Base-by-base conservation (phyloP, 1,139 yeast genomes). In the Groenewaldozyma sp. region DNA sequence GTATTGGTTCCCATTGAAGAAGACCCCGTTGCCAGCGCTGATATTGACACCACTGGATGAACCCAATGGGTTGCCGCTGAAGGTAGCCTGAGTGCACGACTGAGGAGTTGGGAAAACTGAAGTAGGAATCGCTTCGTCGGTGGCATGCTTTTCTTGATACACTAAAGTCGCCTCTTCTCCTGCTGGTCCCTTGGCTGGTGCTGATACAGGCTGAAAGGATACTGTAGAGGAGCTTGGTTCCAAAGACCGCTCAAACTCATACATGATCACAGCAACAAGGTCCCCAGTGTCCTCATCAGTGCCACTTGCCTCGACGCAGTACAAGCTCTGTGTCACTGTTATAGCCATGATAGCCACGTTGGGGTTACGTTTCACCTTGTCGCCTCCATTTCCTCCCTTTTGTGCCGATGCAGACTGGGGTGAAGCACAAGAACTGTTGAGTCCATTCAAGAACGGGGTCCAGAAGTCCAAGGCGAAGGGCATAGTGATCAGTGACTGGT, bases 391-490 rank as follows among this genome's bases (percentile, higher is more conserved):
- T n/a, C n/a, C n/a, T 18, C 45, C 50, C 10, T 41, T 29, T 9
- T 9, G n/a, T 9, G 31, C 7, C 9, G 14, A 13, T 7, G 21
- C 21, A 48, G 43, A 19, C n/a, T n/a, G n/a, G n/a, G n/a, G n/a
- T n/a, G n/a, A n/a, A n/a, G n/a, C n/a, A n/a, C n/a, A n/a, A n/a
- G n/a, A 40, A n/a, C n/a, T n/a, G 38, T 48, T 48, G 45, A 63
- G 55, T 7, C 65, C 64, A 22, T 50, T 50, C 31, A 63, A 48
- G 44, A 63, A 63, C 16, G 65, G 66, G 3, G 58, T 52, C 66
- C 67, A 63, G 44, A 63, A 63, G 40, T 63, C 67, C 17, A 56
- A 50, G 14, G 65, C 57, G 48, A 61, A 62, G 10, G 67, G 67
- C 14, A 63, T 51, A 28, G 38, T 18, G 21, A 29, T 9, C 18